Percentiles rank a stretch among this genome's conserved stretches.
Evolutionary conservation across 2,329 filamentous ascomycete species (phyloP).

Genomic region (Ophidiomyces ophidiicola): DNA sequence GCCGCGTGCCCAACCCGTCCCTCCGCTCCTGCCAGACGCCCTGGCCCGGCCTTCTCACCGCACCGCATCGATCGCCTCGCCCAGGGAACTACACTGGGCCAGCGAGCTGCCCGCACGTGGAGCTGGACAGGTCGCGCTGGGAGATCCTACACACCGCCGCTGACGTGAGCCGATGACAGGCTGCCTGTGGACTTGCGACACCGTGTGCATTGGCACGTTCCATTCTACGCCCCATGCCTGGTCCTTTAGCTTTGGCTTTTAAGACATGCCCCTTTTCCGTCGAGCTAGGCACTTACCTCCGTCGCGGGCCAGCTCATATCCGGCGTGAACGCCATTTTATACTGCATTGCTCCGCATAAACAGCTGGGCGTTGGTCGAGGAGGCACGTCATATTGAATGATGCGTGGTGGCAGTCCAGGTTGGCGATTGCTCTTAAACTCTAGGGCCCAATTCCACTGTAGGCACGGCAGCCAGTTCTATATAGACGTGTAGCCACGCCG

Average conservation of each 20-base stretch:
- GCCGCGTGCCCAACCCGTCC: neutral
- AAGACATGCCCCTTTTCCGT: neutral
- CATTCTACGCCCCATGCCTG: neutral
- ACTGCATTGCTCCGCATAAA: conserved; percentile 1
- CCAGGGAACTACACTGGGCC: too few relatives aligned
- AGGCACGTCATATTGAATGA: neutral
- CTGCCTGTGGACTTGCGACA: conserved; percentile 7
- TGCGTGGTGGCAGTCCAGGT: too few relatives aligned
- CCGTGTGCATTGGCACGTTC: conserved; percentile 4
- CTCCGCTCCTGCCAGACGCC: neutral
- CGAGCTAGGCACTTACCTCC: neutral
- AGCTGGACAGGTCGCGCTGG: too few relatives aligned
- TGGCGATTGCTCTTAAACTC: too few relatives aligned
- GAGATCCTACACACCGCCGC: too few relatives aligned
- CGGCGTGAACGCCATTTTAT: conserved; percentile 1
- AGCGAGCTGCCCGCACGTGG: too few relatives aligned
- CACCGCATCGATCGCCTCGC: conserved; percentile 4
- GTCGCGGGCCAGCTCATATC: conserved; percentile 5
- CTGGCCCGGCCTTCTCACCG: neutral
- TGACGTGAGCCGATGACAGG: conserved; percentile 1
- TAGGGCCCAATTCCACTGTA: too few relatives aligned
- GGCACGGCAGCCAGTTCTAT: too few relatives aligned
- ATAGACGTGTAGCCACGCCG: too few relatives aligned
- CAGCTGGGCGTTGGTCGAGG: neutral
- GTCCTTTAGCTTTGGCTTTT: neutral